Conservation (phyloP, 1,284 basidiomycete species). For the Xerocomus amazonicus region DNA sequence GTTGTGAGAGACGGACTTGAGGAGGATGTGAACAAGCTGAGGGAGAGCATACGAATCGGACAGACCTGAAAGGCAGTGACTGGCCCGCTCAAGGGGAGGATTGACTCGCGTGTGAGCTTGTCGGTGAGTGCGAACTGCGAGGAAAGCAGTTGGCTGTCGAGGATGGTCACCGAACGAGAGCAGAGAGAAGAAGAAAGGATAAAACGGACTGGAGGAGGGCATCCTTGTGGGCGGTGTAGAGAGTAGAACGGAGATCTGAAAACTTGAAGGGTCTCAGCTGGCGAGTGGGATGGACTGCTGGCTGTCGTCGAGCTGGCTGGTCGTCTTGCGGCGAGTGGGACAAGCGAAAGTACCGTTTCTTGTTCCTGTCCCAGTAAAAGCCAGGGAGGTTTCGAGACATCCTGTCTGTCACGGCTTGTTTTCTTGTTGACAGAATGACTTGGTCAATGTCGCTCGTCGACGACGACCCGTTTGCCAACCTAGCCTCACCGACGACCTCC, state of each 20-base stretch:
- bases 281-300: not conserved
- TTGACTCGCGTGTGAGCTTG: constrained; percentile 17
- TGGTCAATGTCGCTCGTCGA: constrained; percentile 42
- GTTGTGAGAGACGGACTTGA: constrained; percentile 34
- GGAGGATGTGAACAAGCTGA: not conserved
- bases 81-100: constrained; percentile 32
- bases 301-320: not conserved
- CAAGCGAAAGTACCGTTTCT: constrained; percentile 48
- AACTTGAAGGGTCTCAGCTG: not conserved
- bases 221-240: constrained; percentile 19
- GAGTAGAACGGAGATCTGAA: constrained; percentile 15
- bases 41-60: not conserved
- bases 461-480: constrained; percentile 67
- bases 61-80: constrained; percentile 46
- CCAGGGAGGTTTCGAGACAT: constrained; percentile 52
- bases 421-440: not conserved
- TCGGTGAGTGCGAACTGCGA: constrained; percentile 38
- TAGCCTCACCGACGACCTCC: constrained; percentile 32
- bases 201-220: constrained; percentile 28
- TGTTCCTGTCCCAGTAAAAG: constrained; percentile 46
- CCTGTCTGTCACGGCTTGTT: not conserved
- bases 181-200: not conserved
- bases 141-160: constrained; percentile 35
- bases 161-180: not conserved
- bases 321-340: not conserved